Conservation (phyloP, 441 rosid species). For the Erodium moschatum region DNA sequence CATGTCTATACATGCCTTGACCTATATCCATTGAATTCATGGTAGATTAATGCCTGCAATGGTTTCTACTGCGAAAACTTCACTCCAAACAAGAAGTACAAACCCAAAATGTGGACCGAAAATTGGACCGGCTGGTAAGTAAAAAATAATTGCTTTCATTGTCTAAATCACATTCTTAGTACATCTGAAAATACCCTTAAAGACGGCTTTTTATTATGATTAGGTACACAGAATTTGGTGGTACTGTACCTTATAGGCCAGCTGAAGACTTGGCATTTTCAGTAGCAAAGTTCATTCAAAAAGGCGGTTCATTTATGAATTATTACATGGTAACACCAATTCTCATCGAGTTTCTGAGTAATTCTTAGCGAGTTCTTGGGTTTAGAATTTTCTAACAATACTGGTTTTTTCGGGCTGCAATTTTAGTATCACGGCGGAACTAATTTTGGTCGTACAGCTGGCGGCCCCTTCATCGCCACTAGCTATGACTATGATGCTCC, state of each 20-base stretch:
- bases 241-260: not conserved
- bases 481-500: slow-evolving; percentile 98
- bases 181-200: too few relatives aligned
- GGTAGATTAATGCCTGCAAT: too few relatives aligned
- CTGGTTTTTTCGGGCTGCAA: not conserved
- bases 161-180: not conserved
- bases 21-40: not conserved
- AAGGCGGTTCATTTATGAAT: not conserved
- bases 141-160: not conserved
- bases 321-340: slow-evolving; percentile 60
- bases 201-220: not conserved
- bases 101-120: slow-evolving; percentile 85
- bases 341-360: not conserved
- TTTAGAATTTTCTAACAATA: not conserved
- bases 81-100: slow-evolving; percentile 73
- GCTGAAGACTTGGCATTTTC: slow-evolving; percentile 1
- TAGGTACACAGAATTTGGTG: slow-evolving; percentile 1
- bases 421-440: slow-evolving; percentile 90
- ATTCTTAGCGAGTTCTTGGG: not conserved
- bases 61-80: slow-evolving; percentile 71
- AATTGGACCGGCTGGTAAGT: slow-evolving; percentile 82
- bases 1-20: not conserved
- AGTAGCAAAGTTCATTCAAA: not conserved
- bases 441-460: slow-evolving; percentile 87
- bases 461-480: slow-evolving; percentile 88